Evolutionary conservation across 257 asterid species (phyloP).

Genomic region (Dorcoceras hygrometricum): DNA sequence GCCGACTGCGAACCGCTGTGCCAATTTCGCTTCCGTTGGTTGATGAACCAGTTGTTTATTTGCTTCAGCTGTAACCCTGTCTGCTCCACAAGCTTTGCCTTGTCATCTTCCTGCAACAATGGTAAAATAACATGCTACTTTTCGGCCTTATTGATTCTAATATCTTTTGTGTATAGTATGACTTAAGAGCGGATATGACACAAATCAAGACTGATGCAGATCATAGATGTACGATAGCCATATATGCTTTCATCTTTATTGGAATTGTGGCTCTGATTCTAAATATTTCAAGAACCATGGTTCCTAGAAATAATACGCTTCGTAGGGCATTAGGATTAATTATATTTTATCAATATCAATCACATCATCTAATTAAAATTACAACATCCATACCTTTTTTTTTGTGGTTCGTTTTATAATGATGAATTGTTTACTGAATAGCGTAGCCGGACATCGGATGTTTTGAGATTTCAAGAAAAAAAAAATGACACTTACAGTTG

Average conservation of each 20-base stretch:
- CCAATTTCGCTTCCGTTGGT: slow-evolving; percentile 95
- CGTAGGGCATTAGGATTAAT: too few relatives aligned
- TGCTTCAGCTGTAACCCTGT: slow-evolving; percentile 95
- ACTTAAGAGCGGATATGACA: background rate
- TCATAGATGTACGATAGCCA: too few relatives aligned
- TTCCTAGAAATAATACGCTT: too few relatives aligned
- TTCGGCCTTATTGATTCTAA: background rate
- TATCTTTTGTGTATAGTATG: background rate
- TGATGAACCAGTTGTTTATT: slow-evolving; percentile 95
- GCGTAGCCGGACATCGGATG: too few relatives aligned
- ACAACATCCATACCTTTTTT: too few relatives aligned
- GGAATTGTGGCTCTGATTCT: too few relatives aligned
- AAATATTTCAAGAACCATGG: too few relatives aligned
- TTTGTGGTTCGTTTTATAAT: too few relatives aligned
- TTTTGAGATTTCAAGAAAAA: background rate
- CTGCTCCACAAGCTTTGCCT: slow-evolving; percentile 90
- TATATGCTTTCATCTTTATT: too few relatives aligned
- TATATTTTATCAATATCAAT: too few relatives aligned
- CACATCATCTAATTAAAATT: too few relatives aligned
- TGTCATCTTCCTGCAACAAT: slow-evolving; percentile 78
- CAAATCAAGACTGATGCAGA: background rate
- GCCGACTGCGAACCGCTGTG: slow-evolving; percentile 79
- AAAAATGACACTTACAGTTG: slow-evolving; percentile 56
- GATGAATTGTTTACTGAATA: background rate
- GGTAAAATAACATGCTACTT: background rate